Percentiles rank a stretch among this genome's conserved stretches.
Evolutionary conservation across 2,329 filamentous ascomycete genomes (phyloP).

Genomic region (Nigrospora osmanthi): DNA sequence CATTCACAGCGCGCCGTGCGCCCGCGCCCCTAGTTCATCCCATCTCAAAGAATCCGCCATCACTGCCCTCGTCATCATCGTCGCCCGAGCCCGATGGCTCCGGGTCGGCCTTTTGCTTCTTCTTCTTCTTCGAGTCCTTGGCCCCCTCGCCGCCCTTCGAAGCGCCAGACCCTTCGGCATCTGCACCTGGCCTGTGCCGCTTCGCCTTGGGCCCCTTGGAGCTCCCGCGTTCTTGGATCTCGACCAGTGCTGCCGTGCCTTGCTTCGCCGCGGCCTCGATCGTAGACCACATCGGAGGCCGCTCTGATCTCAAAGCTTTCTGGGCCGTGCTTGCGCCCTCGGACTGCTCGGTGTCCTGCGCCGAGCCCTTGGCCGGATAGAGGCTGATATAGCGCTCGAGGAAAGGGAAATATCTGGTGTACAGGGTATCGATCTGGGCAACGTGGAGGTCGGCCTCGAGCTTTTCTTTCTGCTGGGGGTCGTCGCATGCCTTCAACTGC

Average conservation of each 20-base stretch:
- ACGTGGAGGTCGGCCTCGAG: constrained; percentile 54
- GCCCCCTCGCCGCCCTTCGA: constrained; percentile 1
- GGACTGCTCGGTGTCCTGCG: constrained; percentile 28
- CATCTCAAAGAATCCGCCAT: constrained; percentile 51
- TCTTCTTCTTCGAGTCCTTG: constrained; percentile 2
- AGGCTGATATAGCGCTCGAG: constrained; percentile 62
- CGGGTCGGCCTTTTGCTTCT: constrained; percentile 26
- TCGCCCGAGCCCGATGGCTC: constrained; percentile 20
- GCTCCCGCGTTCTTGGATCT: constrained; percentile 15
- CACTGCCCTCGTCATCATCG: constrained; percentile 38
- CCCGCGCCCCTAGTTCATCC: constrained; percentile 6
- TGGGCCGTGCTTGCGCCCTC: constrained; percentile 30
- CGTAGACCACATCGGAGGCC: constrained; percentile 57
- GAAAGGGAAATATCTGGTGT: constrained; percentile 65
- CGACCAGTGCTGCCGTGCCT: constrained; percentile 13
- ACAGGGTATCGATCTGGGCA: constrained; percentile 67
- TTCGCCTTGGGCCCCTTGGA: not conserved
- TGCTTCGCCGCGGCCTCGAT: constrained; percentile 55
- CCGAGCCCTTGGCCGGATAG: constrained; percentile 32
- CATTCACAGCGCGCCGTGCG: not conserved
- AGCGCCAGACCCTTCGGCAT: constrained; percentile 4
- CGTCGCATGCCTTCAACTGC: constrained; percentile 42
- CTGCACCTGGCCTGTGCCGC: constrained; percentile 5
- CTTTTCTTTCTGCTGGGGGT: constrained; percentile 40
- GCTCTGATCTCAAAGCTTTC: constrained; percentile 34